These are phyloP conservation scores for Penicillium taxi DNA, from an alignment of 495 filamentous ascomycete genomes.

Conservation along the genomic window DNA sequence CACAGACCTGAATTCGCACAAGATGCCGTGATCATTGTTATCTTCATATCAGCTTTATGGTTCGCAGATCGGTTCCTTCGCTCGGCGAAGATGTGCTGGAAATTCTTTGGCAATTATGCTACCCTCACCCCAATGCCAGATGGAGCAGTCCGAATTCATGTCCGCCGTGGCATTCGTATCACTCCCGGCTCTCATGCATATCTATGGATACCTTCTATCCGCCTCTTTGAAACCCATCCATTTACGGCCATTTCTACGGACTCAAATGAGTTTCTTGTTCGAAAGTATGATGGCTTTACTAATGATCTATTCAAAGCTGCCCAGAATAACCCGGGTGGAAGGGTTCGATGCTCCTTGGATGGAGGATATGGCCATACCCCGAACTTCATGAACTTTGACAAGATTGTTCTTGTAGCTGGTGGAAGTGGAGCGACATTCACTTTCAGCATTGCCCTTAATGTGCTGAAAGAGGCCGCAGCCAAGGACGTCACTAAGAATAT, in stretches of 20 bases:
- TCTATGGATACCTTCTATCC: slow-evolving; percentile 51
- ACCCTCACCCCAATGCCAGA: slow-evolving; percentile 47
- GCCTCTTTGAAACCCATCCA: slow-evolving; percentile 50
- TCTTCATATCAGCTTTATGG: slow-evolving; percentile 44
- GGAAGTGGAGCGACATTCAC: slow-evolving; percentile 53
- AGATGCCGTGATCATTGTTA: slow-evolving; percentile 33
- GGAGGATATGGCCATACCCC: slow-evolving; percentile 53
- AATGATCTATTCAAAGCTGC: slow-evolving; percentile 45
- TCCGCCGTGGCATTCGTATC: slow-evolving; percentile 35
- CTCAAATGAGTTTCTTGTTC: slow-evolving; percentile 46
- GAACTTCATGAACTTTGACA: slow-evolving; percentile 48
- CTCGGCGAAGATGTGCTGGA: slow-evolving; percentile 34
- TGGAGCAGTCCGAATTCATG: slow-evolving; percentile 47
- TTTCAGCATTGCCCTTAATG: slow-evolving; percentile 9
- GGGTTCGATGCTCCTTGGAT: slow-evolving; percentile 46
- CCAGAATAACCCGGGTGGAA: slow-evolving; percentile 34
- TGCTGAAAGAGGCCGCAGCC: slow-evolving; percentile 4
- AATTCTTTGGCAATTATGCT: slow-evolving; percentile 45
- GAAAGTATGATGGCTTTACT: slow-evolving; percentile 50
- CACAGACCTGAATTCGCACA: slow-evolving; percentile 42
- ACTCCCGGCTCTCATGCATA: slow-evolving; percentile 53
- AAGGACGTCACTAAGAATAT: slow-evolving; percentile 5
- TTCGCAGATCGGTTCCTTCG: slow-evolving; percentile 45
- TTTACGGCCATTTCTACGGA: slow-evolving; percentile 51
- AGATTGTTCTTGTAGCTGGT: slow-evolving; percentile 50